A percentile compares a stretch with the other conserved stretches of the same genome.
Evolutionary conservation across 805 yeast species (phyloP).

Genomic region (Metschnikowia kofuensis): DNA sequence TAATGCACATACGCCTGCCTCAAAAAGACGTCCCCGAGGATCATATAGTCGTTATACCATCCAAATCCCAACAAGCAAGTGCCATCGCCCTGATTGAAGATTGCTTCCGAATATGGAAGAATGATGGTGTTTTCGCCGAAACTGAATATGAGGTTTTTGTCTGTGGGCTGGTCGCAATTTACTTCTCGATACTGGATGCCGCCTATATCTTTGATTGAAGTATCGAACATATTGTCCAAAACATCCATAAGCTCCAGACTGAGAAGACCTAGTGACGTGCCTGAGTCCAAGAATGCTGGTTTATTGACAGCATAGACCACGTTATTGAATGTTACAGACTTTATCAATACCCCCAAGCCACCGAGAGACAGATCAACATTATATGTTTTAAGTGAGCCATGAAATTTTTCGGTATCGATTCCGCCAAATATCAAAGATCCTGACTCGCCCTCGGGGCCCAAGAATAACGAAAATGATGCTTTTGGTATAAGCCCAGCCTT

Average conservation of each 20-base stretch:
- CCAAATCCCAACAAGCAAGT: slow-evolving; percentile 10
- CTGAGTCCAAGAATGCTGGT: slow-evolving; percentile 10
- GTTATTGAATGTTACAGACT: slow-evolving; percentile 7
- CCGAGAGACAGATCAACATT: slow-evolving; percentile 1
- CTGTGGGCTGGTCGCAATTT: slow-evolving; percentile 12
- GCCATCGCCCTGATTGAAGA: slow-evolving; percentile 5
- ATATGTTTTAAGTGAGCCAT: slow-evolving; percentile 7
- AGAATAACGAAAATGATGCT: slow-evolving; percentile 52
- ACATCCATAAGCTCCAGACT: slow-evolving; percentile 3
- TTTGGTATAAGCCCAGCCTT: slow-evolving; percentile 51
- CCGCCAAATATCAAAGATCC: slow-evolving; percentile 42
- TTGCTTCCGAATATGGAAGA: slow-evolving; percentile 6
- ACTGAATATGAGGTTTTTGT: slow-evolving; percentile 8
- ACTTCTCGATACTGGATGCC: slow-evolving; percentile 6
- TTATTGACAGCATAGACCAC: not conserved
- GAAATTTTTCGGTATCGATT: slow-evolving; percentile 37
- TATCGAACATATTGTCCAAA: slow-evolving; percentile 6
- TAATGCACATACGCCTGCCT: slow-evolving; percentile 17
- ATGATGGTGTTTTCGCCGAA: slow-evolving; percentile 7
- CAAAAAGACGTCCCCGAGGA: slow-evolving; percentile 16
- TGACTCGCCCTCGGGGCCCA: slow-evolving; percentile 27
- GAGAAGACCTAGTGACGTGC: slow-evolving; percentile 10
- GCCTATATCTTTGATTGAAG: slow-evolving; percentile 1
- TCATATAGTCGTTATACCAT: slow-evolving; percentile 3
- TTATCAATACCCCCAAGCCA: slow-evolving; percentile 2